phyloP scores from a whole-genome alignment of 768 basidiomycete species.

The Russula abietina region DNA sequence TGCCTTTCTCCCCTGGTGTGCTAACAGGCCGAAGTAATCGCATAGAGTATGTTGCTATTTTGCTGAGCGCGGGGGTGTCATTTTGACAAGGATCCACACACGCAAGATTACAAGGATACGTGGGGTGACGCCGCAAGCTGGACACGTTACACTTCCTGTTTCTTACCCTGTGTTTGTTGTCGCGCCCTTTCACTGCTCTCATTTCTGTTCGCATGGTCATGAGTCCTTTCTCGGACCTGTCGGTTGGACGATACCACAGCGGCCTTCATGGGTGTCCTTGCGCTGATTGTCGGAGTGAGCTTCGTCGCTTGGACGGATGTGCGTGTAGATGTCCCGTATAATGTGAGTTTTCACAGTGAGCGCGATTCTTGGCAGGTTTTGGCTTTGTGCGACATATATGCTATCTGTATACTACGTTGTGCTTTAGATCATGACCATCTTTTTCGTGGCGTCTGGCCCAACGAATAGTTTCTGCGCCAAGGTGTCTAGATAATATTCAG shows the following conservation, averaged over 20 bases:
- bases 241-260: conserved; percentile 30
- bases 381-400: conserved; percentile 23
- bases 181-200: conserved; percentile 32
- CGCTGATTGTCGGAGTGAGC: conserved; percentile 31
- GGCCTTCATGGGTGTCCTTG: conserved; percentile 31
- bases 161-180: conserved; percentile 35
- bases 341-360: conserved; percentile 12
- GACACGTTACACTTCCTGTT: conserved; percentile 41
- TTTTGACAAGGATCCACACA: conserved; percentile 44
- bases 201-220: conserved; percentile 38
- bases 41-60: conserved; percentile 31
- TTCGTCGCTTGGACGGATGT: conserved; percentile 16
- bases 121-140: conserved; percentile 37
- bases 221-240: conserved; percentile 35
- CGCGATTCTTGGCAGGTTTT: conserved; percentile 8
- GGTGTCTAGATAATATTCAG: neutral
- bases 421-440: neutral
- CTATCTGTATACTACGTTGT: conserved; percentile 22
- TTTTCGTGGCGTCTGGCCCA: neutral
- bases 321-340: conserved; percentile 23
- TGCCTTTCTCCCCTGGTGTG: too few species aligned
- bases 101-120: conserved; percentile 44
- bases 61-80: conserved; percentile 35
- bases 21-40: conserved; percentile 23
- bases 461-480: neutral